Evolutionary conservation across 495 filamentous ascomycete genomes (phyloP).

Genomic region (Xylaria castorea): DNA sequence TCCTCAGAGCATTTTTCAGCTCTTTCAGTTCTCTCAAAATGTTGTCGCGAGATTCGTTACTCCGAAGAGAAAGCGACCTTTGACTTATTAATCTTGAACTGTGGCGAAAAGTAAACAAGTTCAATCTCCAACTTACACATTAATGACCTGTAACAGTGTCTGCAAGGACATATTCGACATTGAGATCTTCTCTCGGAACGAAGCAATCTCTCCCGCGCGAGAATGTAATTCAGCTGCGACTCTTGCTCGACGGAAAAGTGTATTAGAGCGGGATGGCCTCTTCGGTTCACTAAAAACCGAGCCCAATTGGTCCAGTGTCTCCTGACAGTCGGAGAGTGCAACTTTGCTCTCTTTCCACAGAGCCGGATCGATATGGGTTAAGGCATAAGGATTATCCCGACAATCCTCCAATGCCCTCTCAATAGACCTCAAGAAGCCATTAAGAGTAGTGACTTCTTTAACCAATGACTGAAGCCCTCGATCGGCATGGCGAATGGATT

Average conservation of each 20-base stretch:
- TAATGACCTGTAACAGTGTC: slow-evolving; percentile 30
- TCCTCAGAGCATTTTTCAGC: slow-evolving; percentile 27
- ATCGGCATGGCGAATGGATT: slow-evolving; percentile 27
- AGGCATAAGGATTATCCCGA: slow-evolving; percentile 25
- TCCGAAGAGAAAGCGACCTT: slow-evolving; percentile 29
- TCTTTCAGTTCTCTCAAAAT: slow-evolving; percentile 29
- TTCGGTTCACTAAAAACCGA: slow-evolving; percentile 20
- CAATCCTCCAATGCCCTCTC: slow-evolving; percentile 27
- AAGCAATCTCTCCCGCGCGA: slow-evolving; percentile 25
- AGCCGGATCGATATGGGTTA: slow-evolving; percentile 27
- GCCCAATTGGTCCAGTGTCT: slow-evolving; percentile 22
- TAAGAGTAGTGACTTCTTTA: slow-evolving; percentile 26
- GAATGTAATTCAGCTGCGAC: slow-evolving; percentile 25
- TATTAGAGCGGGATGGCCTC: slow-evolving; percentile 24
- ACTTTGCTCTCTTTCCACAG: slow-evolving; percentile 29
- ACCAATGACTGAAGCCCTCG: slow-evolving; percentile 11
- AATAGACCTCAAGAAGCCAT: slow-evolving; percentile 26
- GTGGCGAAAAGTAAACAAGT: not conserved
- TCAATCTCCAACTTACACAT: slow-evolving; percentile 25
- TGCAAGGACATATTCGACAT: slow-evolving; percentile 31
- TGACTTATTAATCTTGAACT: not conserved
- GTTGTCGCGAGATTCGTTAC: slow-evolving; percentile 25
- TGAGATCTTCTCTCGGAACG: slow-evolving; percentile 30
- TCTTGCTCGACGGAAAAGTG: slow-evolving; percentile 26
- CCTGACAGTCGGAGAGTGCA: slow-evolving; percentile 28